These are phyloP conservation scores for Dictyostelium citrinum DNA, from an alignment of 78 protist genomes.

Conservation along the genomic window DNA sequence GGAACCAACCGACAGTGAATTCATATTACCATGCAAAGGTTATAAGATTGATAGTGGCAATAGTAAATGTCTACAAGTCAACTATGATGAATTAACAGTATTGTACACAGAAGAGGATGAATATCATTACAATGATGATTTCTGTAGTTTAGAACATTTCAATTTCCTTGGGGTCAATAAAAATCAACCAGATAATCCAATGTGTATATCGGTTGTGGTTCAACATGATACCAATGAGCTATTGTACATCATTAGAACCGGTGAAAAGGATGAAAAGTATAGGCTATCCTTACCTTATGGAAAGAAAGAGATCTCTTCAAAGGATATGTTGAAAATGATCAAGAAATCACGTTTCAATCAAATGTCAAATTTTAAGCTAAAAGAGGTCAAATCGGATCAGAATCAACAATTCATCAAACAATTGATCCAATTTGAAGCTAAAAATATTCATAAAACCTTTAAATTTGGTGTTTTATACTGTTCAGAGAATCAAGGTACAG, in stretches of 20 bases:
- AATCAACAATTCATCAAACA: not conserved
- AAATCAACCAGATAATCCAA: constrained; percentile 12
- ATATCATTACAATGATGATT: constrained; percentile 22
- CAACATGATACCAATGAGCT: constrained; percentile 7
- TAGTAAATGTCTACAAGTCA: not conserved
- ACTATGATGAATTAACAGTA: not conserved
- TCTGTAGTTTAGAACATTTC: not conserved
- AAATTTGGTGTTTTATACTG: constrained; percentile 85
- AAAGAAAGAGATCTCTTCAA: constrained; percentile 24
- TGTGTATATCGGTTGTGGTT: not conserved
- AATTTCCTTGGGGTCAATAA: constrained; percentile 58
- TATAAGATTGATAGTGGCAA: constrained; percentile 42
- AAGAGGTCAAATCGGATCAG: constrained; percentile 27
- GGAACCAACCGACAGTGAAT: not conserved
- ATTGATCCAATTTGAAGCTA: constrained; percentile 30
- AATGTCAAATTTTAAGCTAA: constrained; percentile 15
- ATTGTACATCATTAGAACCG: constrained; percentile 54
- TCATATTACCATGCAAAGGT: constrained; percentile 10
- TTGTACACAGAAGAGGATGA: constrained; percentile 42
- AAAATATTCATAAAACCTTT: constrained; percentile 55
- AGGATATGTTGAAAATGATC: constrained; percentile 60
- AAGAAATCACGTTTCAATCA: constrained; percentile 64
- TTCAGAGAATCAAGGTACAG: constrained; percentile 66
- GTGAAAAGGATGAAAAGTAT: constrained; percentile 50
- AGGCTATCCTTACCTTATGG: constrained; percentile 22